Evolutionary conservation across 345 rosid species (phyloP).

Genomic region (Anastatica hierochuntica): DNA sequence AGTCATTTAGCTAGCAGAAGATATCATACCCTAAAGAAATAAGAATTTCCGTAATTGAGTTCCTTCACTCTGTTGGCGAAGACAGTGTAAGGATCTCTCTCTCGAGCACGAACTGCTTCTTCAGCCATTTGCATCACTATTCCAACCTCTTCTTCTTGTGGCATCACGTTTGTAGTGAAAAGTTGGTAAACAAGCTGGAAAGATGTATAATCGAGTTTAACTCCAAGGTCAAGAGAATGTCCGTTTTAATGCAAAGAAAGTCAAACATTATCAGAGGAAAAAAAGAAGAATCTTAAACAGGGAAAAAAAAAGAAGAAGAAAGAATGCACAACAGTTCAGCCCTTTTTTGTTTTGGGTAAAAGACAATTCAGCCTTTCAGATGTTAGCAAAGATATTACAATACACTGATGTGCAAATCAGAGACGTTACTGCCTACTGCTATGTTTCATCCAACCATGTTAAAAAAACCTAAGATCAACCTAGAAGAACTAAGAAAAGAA

Average conservation of each 20-base stretch:
- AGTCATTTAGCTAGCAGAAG: constrained; percentile 3
- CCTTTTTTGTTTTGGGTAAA: too few relatives aligned
- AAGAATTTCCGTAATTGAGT: constrained; percentile 85
- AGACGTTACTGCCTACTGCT: neutral
- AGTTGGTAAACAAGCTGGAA: constrained; percentile 82
- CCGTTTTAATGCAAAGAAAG: neutral
- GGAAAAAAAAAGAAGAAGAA: too few relatives aligned
- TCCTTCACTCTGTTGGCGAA: constrained; percentile 76
- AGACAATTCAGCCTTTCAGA: too few relatives aligned
- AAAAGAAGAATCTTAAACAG: too few relatives aligned
- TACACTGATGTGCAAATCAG: too few relatives aligned
- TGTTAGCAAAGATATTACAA: too few relatives aligned
- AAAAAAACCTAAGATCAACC: too few relatives aligned
- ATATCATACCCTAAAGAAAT: constrained; percentile 66
- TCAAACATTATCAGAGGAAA: too few relatives aligned
- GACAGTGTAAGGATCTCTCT: constrained; percentile 85
- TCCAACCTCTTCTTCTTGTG: constrained; percentile 79
- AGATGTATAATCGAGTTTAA: neutral
- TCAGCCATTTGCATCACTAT: constrained; percentile 90
- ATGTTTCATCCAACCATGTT: neutral
- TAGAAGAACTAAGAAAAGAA: too few relatives aligned
- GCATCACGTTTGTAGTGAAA: constrained; percentile 62
- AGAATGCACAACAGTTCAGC: too few relatives aligned
- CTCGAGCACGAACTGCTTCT: constrained; percentile 82
- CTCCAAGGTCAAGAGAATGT: neutral